Evolutionary conservation across 2,329 filamentous ascomycete genomes (phyloP), one percentile per base, ranked within the genome.

Genomic region (Penicillium thymicola): DNA sequence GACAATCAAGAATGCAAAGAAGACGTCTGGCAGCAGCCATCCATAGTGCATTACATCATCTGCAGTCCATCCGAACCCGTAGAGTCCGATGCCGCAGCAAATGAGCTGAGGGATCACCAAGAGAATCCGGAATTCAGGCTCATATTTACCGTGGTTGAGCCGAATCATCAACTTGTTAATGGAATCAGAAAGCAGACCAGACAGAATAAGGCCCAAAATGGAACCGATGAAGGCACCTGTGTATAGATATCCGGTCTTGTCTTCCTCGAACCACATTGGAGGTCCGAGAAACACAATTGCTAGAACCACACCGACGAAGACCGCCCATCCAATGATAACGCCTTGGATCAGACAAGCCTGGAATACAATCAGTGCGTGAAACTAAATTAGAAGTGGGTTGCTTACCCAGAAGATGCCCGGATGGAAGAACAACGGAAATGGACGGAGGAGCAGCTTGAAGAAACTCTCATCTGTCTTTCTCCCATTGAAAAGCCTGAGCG

Each of bases 321-420:
- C 90, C 1, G 92, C 96, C 92, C 93, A 97, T 62, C 92, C 93
- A 67, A 97, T 96, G 69, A 96, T 85, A 5, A 89, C 85, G 16
- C 92, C 92, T 79, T 96, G 92, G 48, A 92, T 90, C 4, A 97
- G 79, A 66, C 83, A 85, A 16, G 82, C 81, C 75, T 76, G 13
- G 30, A 30, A 4, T 18, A n/a, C 28, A 36, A 55, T 64, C 42
- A 66, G 63, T 21, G 3, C 27, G 28, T 42, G 32, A 10, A 18
- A 9, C 13, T 34, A 41, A 27, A 37, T 18, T 8, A 4, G 38
- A 42, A 13, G 43, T 53, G 18, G 57, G 80, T 81, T 25, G 51
- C 70, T 61, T 67, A 76, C 74, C 89, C 91, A 96, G 40, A 95
- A 74, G 64, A 97, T 90, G 8, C 89, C 90, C 0, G 92, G 92